phyloP scores from a whole-genome alignment of 306 rosid genomes.

The Geum urbanum region DNA sequence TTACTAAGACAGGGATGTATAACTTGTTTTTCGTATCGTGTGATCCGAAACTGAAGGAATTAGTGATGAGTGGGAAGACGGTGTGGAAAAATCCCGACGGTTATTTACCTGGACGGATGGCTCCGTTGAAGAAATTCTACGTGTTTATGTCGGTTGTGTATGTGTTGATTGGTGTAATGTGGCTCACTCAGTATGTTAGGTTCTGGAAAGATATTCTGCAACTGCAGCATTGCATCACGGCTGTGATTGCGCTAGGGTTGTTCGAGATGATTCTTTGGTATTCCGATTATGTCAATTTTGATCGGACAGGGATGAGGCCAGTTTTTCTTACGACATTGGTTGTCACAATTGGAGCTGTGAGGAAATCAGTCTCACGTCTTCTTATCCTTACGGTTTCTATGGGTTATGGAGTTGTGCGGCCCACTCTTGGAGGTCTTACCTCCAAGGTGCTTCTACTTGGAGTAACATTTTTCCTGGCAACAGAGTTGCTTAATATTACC shows the following conservation, averaged over 20 bases:
- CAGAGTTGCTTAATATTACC: constrained; percentile 75
- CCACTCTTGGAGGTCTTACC: constrained; percentile 96
- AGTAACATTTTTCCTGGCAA: constrained; percentile 71
- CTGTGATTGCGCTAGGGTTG: constrained; percentile 77
- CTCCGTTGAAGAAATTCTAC: constrained; percentile 74
- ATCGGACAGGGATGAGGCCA: constrained; percentile 73
- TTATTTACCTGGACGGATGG: constrained; percentile 94
- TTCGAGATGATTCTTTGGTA: constrained; percentile 98
- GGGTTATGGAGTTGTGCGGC: constrained; percentile 99
- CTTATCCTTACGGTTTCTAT: constrained; percentile 82
- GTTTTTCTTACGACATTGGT: constrained; percentile 78
- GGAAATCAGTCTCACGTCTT: constrained; percentile 72
- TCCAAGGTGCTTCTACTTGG: constrained; percentile 92
- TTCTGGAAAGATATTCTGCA: constrained; percentile 87
- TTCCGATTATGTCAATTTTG: constrained; percentile 72
- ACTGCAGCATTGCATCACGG: constrained; percentile 88
- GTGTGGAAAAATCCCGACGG: constrained; percentile 89
- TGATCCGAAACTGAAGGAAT: constrained; percentile 80
- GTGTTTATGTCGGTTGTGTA: constrained; percentile 71
- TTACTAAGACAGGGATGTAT: constrained; percentile 86
- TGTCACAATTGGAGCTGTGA: constrained; percentile 76
- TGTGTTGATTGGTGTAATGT: constrained; percentile 51
- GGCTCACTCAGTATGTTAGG: constrained; percentile 86
- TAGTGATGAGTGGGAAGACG: constrained; percentile 80
- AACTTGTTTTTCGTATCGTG: constrained; percentile 87